Conservation (phyloP, 352 stramenopile genomes). For the Globisporangium megalacanthum region DNA sequence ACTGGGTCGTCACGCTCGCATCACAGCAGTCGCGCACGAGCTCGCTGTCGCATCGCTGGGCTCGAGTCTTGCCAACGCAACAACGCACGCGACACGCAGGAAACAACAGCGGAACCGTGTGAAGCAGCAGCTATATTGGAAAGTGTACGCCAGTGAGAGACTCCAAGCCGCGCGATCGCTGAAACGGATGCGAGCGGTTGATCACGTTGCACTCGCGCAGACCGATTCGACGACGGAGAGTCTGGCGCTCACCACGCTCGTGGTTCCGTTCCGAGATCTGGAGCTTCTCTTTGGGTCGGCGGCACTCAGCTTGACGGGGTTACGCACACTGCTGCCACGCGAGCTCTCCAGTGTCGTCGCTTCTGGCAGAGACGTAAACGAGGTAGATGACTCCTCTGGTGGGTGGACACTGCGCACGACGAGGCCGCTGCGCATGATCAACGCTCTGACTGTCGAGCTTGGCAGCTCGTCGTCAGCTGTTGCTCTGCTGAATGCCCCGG, state of each 20-base stretch:
- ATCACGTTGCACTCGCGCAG: conserved; percentile 3
- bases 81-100: neutral
- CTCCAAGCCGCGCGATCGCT: conserved; percentile 32
- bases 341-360: neutral
- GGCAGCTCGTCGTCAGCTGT: neutral
- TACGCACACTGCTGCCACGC: neutral
- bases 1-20: conserved; percentile 3
- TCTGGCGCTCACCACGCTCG: conserved; percentile 1
- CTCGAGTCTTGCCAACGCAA: neutral
- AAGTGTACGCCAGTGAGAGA: conserved; percentile 42
- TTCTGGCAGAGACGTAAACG: neutral
- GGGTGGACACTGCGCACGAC: conserved; percentile 5
- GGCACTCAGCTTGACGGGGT: neutral
- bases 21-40: neutral
- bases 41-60: neutral
- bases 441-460: neutral
- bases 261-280: conserved; percentile 6
- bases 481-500: neutral
- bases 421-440: conserved; percentile 8
- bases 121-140: conserved; percentile 54
- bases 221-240: neutral
- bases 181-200: conserved; percentile 20
- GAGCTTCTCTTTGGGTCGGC: conserved; percentile 9
- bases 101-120: conserved; percentile 2
- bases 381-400: neutral